A percentile compares a stretch with the other conserved stretches of the same genome.
phyloP scores from a whole-genome alignment of 2,329 filamentous ascomycete genomes.

The Aspergillus glaucus region DNA sequence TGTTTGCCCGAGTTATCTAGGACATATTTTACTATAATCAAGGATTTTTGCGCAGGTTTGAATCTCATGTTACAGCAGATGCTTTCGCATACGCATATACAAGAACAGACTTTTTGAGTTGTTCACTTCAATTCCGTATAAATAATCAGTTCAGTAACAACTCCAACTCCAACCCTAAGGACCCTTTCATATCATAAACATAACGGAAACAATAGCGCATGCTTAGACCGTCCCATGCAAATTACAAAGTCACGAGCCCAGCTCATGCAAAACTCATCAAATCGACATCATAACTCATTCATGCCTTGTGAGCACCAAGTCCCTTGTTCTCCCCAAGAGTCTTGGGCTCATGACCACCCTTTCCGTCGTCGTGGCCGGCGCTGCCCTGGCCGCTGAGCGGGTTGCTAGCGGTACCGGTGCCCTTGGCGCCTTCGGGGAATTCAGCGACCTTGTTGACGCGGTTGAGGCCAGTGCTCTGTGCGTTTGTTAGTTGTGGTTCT shows the following conservation, averaged over 20 bases:
- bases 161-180: background rate
- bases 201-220: background rate
- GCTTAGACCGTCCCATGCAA: background rate
- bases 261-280: background rate
- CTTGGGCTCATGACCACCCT: conserved; percentile 33
- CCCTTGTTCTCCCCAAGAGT: conserved; percentile 31
- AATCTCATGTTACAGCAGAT: too few species aligned
- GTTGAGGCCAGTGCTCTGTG: conserved; percentile 22
- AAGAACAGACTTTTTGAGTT: too few species aligned
- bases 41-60: too few species aligned
- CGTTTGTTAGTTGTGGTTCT: conserved; percentile 4
- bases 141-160: too few species aligned
- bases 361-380: conserved; percentile 25
- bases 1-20: too few species aligned
- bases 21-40: too few species aligned
- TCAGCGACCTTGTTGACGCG: conserved; percentile 28
- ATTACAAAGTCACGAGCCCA: background rate
- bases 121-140: too few species aligned
- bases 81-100: too few species aligned
- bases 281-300: background rate
- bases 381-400: conserved; percentile 16
- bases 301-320: conserved; percentile 11
- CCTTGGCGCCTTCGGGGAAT: conserved; percentile 29
- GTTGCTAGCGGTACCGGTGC: conserved; percentile 16
- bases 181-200: background rate